These are phyloP conservation scores for Nematocida ausubeli DNA, from an alignment of 371 early-diverging fungal genomes.

Conservation along the genomic window DNA sequence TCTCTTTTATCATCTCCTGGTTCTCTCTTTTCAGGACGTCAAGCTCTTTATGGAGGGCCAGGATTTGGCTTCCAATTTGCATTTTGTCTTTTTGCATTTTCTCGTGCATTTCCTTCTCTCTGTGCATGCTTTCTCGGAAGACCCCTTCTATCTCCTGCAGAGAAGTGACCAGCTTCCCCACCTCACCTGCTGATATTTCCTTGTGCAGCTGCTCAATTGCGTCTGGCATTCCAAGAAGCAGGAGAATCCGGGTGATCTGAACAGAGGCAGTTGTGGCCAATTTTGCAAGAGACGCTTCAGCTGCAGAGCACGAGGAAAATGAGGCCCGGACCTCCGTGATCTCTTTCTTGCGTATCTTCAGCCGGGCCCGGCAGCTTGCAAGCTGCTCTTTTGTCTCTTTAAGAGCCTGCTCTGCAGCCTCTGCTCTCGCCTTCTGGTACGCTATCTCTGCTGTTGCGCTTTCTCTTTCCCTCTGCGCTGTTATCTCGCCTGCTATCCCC, in stretches of 20 bases:
- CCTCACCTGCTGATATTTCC: conserved; percentile 26
- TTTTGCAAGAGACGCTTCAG: conserved; percentile 19
- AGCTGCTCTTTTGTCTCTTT: conserved; percentile 2
- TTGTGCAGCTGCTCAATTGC: conserved; percentile 4
- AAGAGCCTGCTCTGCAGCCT: background rate
- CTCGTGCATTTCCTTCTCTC: background rate
- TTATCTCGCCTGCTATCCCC: background rate
- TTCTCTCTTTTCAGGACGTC: background rate
- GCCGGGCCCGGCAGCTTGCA: background rate
- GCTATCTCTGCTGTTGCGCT: conserved; percentile 21
- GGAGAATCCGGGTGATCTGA: conserved; percentile 32
- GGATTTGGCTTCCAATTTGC: background rate
- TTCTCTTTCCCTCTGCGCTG: background rate
- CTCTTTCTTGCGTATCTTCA: conserved; percentile 38
- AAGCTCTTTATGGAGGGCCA: background rate
- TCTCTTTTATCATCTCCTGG: background rate
- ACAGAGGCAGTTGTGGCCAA: conserved; percentile 4
- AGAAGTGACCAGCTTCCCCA: background rate
- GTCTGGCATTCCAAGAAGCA: conserved; percentile 14
- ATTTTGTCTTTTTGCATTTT: background rate
- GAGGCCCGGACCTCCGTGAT: background rate
- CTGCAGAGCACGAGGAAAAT: background rate
- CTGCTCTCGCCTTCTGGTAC: background rate
- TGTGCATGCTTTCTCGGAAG: conserved; percentile 2
- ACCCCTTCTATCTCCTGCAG: conserved; percentile 19